These are phyloP conservation scores for Xylaria hypoxylon DNA, from an alignment of 2,329 filamentous ascomycete species.

Conservation along the genomic window DNA sequence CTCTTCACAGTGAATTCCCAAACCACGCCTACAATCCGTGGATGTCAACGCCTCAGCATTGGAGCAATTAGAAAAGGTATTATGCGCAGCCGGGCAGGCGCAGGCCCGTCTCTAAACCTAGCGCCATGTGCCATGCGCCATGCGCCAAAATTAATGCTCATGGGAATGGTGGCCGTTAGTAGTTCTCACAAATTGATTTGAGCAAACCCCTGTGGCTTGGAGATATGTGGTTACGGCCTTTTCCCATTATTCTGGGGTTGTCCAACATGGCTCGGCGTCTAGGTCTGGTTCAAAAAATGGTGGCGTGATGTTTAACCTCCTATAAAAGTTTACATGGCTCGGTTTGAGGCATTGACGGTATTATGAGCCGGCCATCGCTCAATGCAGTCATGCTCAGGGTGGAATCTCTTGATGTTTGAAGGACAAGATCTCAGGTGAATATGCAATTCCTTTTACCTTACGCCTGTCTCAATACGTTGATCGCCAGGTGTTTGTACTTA, in stretches of 20 bases:
- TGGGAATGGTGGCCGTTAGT: slow-evolving; percentile 25
- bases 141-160: slow-evolving; percentile 24
- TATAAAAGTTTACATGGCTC: slow-evolving; percentile 27
- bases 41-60: slow-evolving; percentile 47
- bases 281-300: slow-evolving; percentile 25
- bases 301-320: slow-evolving; percentile 32
- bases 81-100: slow-evolving; percentile 21
- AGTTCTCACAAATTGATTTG: slow-evolving; percentile 31
- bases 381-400: slow-evolving; percentile 26
- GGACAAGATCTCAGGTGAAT: slow-evolving; percentile 34
- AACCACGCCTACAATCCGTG: slow-evolving; percentile 45
- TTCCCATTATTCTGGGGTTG: slow-evolving; percentile 34
- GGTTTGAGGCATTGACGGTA: slow-evolving; percentile 26
- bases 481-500: slow-evolving; percentile 19
- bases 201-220: slow-evolving; percentile 28
- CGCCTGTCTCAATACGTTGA: slow-evolving; percentile 3
- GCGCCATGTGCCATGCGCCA: slow-evolving; percentile 13
- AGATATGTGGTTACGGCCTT: slow-evolving; percentile 23
- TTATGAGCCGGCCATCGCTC: slow-evolving; percentile 27
- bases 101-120: slow-evolving; percentile 10
- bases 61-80: slow-evolving; percentile 44
- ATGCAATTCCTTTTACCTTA: slow-evolving; percentile 15
- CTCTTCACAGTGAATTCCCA: slow-evolving; percentile 43
- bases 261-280: slow-evolving; percentile 24
- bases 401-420: slow-evolving; percentile 14